A percentile compares a stretch with the other conserved stretches of the same genome.
Evolutionary conservation across 176 grass and related monocot species (phyloP).

Genomic region (Stipa capillata): DNA sequence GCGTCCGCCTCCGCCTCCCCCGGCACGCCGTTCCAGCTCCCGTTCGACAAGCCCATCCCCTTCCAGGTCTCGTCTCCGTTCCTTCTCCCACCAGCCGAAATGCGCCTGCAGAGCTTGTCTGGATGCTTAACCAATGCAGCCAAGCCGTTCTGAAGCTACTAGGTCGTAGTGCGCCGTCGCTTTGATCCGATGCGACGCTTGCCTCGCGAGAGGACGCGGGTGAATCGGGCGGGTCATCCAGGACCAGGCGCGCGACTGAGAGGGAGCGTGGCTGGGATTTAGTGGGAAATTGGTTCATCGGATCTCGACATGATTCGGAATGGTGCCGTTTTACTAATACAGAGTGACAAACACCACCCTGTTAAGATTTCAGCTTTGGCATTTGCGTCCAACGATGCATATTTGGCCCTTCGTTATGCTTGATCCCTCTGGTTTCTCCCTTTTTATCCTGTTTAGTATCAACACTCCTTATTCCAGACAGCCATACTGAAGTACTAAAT

Average conservation of each 20-base stretch:
- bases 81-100: not conserved
- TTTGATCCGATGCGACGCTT: not conserved
- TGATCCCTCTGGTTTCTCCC: not conserved
- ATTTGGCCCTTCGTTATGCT: not conserved
- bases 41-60: constrained; percentile 82
- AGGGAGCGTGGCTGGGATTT: not conserved
- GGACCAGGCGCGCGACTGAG: not conserved
- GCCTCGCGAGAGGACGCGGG: not conserved
- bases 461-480: not conserved
- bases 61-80: constrained; percentile 49
- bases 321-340: too few relatives aligned
- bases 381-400: not conserved
- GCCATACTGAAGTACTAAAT: not conserved
- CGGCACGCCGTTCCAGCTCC: constrained; percentile 80
- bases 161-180: not conserved
- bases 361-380: not conserved
- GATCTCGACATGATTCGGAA: not conserved
- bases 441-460: not conserved
- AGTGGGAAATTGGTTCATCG: not conserved
- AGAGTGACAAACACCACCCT: not conserved
- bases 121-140: not conserved
- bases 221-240: not conserved
- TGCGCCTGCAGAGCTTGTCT: not conserved
- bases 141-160: too few relatives aligned
- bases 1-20: constrained; percentile 10